Evolutionary conservation across 805 yeast species (phyloP).

Genomic region (Pichia heedii): DNA sequence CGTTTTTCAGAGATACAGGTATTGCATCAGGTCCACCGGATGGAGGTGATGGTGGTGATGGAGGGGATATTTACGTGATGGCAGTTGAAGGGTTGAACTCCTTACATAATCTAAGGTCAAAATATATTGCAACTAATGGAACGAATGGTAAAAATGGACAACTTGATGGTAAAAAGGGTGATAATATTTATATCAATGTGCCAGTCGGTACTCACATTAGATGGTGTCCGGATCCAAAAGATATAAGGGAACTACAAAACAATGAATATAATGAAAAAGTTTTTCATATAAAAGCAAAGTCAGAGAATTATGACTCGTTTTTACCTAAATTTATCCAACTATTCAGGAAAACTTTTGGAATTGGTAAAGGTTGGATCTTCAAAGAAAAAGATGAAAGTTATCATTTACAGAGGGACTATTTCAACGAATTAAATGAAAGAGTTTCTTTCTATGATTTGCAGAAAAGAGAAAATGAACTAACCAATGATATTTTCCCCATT

Average conservation of each 20-base stretch:
- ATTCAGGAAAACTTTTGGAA: constrained; percentile 47
- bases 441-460: constrained; percentile 60
- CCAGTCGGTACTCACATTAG: constrained; percentile 86
- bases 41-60: constrained; percentile 98
- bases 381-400: constrained; percentile 68
- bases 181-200: constrained; percentile 69
- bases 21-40: constrained; percentile 88
- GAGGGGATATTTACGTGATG: constrained; percentile 79
- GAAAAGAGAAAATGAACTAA: constrained; percentile 46
- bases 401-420: constrained; percentile 58
- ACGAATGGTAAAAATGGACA: constrained; percentile 63
- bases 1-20: constrained; percentile 82
- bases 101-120: constrained; percentile 56
- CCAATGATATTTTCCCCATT: constrained; percentile 64
- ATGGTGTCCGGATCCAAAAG: constrained; percentile 73
- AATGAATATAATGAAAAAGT: constrained; percentile 13
- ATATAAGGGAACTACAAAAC: constrained; percentile 23
- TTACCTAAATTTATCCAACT: constrained; percentile 46
- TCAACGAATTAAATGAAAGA: constrained; percentile 50
- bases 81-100: constrained; percentile 68
- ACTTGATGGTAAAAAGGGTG: constrained; percentile 79
- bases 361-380: constrained; percentile 86
- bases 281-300: constrained; percentile 23
- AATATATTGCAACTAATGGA: constrained; percentile 69
- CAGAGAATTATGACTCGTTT: constrained; percentile 11